These are phyloP conservation scores for Thecaphora thlaspeos DNA, from an alignment of 1,284 basidiomycete genomes.

Conservation along the genomic window DNA sequence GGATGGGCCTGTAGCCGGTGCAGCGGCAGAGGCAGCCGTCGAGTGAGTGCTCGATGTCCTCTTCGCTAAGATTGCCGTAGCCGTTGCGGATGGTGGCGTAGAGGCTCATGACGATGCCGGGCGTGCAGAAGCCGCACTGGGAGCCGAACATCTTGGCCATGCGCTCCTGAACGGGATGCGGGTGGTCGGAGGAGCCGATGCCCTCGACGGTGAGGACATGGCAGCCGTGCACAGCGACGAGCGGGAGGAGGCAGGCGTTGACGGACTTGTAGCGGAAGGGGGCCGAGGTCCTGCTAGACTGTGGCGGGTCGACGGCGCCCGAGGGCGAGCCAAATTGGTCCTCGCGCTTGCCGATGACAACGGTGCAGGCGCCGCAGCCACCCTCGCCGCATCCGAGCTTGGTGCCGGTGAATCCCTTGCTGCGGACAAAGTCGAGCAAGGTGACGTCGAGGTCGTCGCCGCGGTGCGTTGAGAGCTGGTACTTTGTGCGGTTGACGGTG, in stretches of 20 bases:
- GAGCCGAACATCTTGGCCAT: conserved; percentile 55
- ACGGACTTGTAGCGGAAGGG: conserved; percentile 54
- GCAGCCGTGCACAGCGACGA: conserved; percentile 55
- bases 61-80: conserved; percentile 45
- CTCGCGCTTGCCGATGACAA: conserved; percentile 43
- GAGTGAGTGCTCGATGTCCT: conserved; percentile 55
- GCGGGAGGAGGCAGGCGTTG: conserved; percentile 59
- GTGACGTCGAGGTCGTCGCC: conserved; percentile 44
- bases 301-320: neutral
- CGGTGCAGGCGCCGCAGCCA: conserved; percentile 58
- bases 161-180: conserved; percentile 58
- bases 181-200: conserved; percentile 54
- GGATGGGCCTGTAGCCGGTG: conserved; percentile 46
- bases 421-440: conserved; percentile 57
- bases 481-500: conserved; percentile 34
- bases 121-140: conserved; percentile 57
- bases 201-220: conserved; percentile 59
- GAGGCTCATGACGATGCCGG: conserved; percentile 58
- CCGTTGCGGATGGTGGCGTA: conserved; percentile 57
- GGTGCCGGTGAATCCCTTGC: conserved; percentile 56
- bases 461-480: conserved; percentile 21
- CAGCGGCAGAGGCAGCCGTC: conserved; percentile 59
- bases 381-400: conserved; percentile 59
- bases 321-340: conserved; percentile 2
- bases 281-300: conserved; percentile 1